Conservation (phyloP, 805 yeast species). For the Lipomyces sp. region DNA sequence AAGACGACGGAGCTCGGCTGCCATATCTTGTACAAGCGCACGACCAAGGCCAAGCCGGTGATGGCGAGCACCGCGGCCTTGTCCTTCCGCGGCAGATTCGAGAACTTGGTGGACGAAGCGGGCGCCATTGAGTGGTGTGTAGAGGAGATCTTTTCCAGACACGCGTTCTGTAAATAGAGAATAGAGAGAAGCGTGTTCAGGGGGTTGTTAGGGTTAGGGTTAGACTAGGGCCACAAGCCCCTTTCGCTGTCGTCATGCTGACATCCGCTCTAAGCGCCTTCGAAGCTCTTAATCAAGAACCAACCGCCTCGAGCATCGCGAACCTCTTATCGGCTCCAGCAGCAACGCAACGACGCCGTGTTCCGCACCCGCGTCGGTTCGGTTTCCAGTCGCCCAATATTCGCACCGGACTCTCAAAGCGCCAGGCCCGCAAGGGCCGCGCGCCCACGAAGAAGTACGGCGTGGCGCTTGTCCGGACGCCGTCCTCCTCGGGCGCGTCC, state of each 20-base stretch:
- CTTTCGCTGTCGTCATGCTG: too few relatives aligned
- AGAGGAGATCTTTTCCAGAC: neutral
- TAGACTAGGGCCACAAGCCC: too few relatives aligned
- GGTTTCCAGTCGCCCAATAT: slow-evolving; percentile 17
- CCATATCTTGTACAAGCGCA: slow-evolving; percentile 61
- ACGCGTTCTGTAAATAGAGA: neutral
- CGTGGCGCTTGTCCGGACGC: slow-evolving; percentile 29
- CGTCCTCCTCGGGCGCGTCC: slow-evolving; percentile 32
- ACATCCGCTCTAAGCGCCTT: too few relatives aligned
- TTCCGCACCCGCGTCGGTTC: neutral
- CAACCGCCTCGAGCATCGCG: too few relatives aligned
- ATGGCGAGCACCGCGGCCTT: slow-evolving; percentile 34
- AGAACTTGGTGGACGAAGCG: slow-evolving; percentile 9
- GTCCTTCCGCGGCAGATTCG: slow-evolving; percentile 20
- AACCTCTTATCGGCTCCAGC: too few relatives aligned
- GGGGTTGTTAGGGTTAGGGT: too few relatives aligned
- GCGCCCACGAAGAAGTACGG: slow-evolving; percentile 31
- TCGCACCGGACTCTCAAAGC: slow-evolving; percentile 30
- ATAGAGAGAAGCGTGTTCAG: neutral
- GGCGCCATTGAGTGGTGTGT: slow-evolving; percentile 2
- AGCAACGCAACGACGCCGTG: too few relatives aligned
- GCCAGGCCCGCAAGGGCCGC: slow-evolving; percentile 32
- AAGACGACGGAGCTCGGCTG: slow-evolving; percentile 81
- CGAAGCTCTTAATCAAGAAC: too few relatives aligned
- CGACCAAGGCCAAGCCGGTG: slow-evolving; percentile 49